These are phyloP conservation scores for Psilocybe cubensis DNA, from an alignment of 768 basidiomycete species.

Conservation along the genomic window DNA sequence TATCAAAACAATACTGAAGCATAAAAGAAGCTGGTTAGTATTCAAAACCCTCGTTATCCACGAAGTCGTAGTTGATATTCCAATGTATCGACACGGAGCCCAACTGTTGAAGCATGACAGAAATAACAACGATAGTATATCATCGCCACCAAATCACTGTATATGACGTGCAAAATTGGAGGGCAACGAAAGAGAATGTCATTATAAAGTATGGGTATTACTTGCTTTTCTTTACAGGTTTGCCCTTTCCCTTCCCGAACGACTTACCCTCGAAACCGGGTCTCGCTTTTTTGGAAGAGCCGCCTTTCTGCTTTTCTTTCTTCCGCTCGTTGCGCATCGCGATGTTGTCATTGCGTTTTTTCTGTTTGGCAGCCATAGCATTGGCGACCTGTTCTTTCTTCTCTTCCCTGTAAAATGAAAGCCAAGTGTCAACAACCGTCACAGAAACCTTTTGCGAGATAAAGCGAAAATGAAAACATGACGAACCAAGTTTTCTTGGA, in stretches of 20 bases:
- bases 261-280: slow-evolving; percentile 90
- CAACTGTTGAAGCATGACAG: too few species aligned
- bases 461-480: too few species aligned
- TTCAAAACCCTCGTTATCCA: too few species aligned
- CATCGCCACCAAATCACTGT: background rate
- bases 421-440: background rate
- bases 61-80: too few species aligned
- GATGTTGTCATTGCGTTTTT: slow-evolving; percentile 92
- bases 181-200: background rate
- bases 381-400: slow-evolving; percentile 78
- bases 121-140: background rate
- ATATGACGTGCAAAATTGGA: background rate
- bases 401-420: slow-evolving; percentile 63
- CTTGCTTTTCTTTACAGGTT: slow-evolving; percentile 37
- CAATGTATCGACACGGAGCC: too few species aligned
- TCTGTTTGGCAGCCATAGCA: slow-evolving; percentile 83
- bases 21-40: too few species aligned
- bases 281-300: slow-evolving; percentile 63
- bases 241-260: slow-evolving; percentile 60
- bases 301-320: slow-evolving; percentile 55
- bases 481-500: slow-evolving; percentile 85
- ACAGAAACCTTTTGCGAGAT: too few species aligned
- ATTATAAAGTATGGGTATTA: slow-evolving; percentile 14
- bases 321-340: slow-evolving; percentile 81
- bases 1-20: too few species aligned